A percentile compares a stretch with the other conserved stretches of the same genome.
Conservation (phyloP, 108 stramenopile genomes). For the Cyclotella atomus region DNA sequence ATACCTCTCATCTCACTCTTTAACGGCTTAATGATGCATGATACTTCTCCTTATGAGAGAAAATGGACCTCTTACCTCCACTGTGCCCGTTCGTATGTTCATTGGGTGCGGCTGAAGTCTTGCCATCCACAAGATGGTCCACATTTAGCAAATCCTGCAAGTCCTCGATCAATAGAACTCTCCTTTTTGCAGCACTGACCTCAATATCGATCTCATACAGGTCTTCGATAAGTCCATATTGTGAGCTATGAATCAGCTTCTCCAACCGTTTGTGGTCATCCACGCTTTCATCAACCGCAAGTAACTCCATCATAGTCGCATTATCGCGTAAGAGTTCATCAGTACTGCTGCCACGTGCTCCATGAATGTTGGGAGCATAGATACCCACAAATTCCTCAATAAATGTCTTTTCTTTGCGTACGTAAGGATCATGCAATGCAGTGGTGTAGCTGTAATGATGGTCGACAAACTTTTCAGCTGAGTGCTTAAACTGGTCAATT, state of each 20-base stretch:
- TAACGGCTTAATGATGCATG: not conserved
- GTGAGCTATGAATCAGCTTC: constrained; percentile 15
- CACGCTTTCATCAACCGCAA: constrained; percentile 41
- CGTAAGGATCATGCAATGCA: constrained; percentile 39
- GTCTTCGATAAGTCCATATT: constrained; percentile 24
- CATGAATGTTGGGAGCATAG: constrained; percentile 16
- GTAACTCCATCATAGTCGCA: constrained; percentile 32
- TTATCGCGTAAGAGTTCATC: constrained; percentile 20
- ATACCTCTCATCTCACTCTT: no score
- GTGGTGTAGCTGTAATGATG: constrained; percentile 15
- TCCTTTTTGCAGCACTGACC: constrained; percentile 40
- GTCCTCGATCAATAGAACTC: constrained; percentile 33
- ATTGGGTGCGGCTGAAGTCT: not conserved
- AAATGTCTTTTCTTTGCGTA: not conserved
- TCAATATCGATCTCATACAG: constrained; percentile 33
- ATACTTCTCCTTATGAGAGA: constrained; percentile 18
- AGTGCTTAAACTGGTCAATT: constrained; percentile 21
- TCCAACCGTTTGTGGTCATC: constrained; percentile 24
- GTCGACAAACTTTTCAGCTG: not conserved
- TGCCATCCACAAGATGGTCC: constrained; percentile 29
- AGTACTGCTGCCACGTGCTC: not conserved
- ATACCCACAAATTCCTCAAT: constrained; percentile 25
- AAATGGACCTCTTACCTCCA: constrained; percentile 10
- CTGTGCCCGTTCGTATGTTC: not conserved
- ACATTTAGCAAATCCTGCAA: constrained; percentile 44